Evolutionary conservation across 2,329 filamentous ascomycete genomes (phyloP).

Genomic region (Cadophora luteo-olivacea): DNA sequence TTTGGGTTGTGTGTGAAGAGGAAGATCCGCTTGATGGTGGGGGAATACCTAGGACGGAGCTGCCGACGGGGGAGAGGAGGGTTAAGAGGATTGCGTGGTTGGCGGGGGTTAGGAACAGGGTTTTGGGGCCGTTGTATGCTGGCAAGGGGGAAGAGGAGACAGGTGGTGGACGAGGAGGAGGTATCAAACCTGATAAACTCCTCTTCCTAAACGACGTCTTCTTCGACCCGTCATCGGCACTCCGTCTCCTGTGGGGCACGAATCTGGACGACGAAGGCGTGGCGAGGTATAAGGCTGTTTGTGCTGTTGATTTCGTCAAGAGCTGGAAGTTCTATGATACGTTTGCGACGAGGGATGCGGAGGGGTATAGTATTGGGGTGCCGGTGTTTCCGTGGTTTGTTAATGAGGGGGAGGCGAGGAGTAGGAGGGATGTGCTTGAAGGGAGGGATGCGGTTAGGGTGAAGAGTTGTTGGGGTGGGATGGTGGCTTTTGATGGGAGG

Average conservation of each 20-base stretch:
- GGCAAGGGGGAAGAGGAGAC: neutral
- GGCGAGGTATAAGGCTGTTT: slow-evolving; percentile 70
- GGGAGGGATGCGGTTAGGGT: slow-evolving; percentile 71
- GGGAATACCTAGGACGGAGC: slow-evolving; percentile 54
- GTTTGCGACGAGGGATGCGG: slow-evolving; percentile 72
- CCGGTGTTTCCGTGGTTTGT: slow-evolving; percentile 74
- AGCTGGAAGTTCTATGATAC: slow-evolving; percentile 76
- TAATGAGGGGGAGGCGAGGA: slow-evolving; percentile 56
- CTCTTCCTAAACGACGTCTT: slow-evolving; percentile 73
- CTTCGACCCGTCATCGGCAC: slow-evolving; percentile 57
- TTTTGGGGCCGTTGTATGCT: slow-evolving; percentile 65
- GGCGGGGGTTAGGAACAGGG: slow-evolving; percentile 75
- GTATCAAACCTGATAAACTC: slow-evolving; percentile 50
- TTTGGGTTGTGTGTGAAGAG: slow-evolving; percentile 64
- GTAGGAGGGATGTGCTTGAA: slow-evolving; percentile 65
- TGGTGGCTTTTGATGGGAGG: slow-evolving; percentile 69
- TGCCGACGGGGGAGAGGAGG: slow-evolving; percentile 67
- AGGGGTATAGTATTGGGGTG: slow-evolving; percentile 67
- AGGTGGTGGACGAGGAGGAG: no score
- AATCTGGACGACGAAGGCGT: slow-evolving; percentile 57
- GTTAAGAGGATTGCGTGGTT: slow-evolving; percentile 77
- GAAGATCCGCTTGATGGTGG: slow-evolving; percentile 60
- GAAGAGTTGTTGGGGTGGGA: slow-evolving; percentile 79
- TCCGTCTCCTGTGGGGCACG: slow-evolving; percentile 67
- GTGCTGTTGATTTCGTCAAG: slow-evolving; percentile 73